Conservation (phyloP, 805 yeast genomes). For the Schwanniomyces pseudopolymorphus region DNA sequence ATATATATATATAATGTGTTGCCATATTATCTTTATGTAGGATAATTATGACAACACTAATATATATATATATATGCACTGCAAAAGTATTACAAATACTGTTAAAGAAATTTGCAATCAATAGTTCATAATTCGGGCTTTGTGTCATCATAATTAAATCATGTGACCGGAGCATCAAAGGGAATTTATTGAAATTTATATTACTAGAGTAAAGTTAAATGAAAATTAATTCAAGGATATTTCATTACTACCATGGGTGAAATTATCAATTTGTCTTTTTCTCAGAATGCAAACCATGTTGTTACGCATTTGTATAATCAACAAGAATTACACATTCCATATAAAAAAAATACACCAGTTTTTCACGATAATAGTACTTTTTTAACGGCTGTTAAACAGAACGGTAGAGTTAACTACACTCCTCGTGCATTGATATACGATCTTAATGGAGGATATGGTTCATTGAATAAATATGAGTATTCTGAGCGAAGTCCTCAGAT, state of each 20-base stretch:
- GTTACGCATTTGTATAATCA: conserved; percentile 77
- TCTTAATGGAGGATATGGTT: conserved; percentile 71
- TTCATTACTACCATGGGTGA: conserved; percentile 55
- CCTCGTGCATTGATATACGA: conserved; percentile 89
- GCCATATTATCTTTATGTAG: too few relatives aligned
- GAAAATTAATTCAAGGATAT: background rate
- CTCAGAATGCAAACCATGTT: conserved; percentile 75
- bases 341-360: conserved; percentile 44
- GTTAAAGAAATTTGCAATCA: too few relatives aligned
- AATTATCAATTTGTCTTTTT: conserved; percentile 66
- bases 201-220: background rate
- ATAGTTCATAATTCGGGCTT: too few relatives aligned
- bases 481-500: conserved; percentile 15
- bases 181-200: background rate
- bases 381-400: conserved; percentile 15
- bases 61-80: too few relatives aligned
- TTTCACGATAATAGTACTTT: conserved; percentile 47
- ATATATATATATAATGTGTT: too few relatives aligned
- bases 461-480: conserved; percentile 57
- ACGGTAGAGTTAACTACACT: conserved; percentile 50
- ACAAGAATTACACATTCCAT: conserved; percentile 69
- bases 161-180: too few relatives aligned
- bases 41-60: too few relatives aligned
- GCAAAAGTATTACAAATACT: too few relatives aligned
- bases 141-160: too few relatives aligned